Base-by-base conservation (phyloP, 352 stramenopile species). In the Phytophthora tubulina region DNA sequence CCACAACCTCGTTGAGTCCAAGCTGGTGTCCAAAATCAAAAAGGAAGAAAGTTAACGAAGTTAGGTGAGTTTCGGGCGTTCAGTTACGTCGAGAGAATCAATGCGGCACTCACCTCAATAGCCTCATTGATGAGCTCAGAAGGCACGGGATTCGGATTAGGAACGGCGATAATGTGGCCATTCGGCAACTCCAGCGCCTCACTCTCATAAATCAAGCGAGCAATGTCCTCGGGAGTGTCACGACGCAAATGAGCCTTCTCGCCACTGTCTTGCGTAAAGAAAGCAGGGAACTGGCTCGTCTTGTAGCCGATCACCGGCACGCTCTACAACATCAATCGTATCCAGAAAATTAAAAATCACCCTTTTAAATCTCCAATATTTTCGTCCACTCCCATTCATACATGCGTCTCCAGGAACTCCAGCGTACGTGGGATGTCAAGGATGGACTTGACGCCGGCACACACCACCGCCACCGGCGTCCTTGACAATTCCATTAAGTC, bases 401-500 rank as follows among this genome's bases (percentile, higher is more conserved):
- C 86, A 60, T 94, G 79, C 0, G 97, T 99, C 84, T 99, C 98
- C 15, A 99, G 81, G 53, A 96, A 97, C 86, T 99, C 97, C 3
- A 99, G 77, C 21, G 97, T 99, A 39, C 92, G 81, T 14, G 87
- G 85, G 53, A 99, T 98, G 80, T 99, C 98, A 17, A 99, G 79
- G 72, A 99, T 99, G 30, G 90, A 98, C 83, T 99, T 99, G 68
- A 99, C 94, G n/a, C 98, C 98, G 11, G 97, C 97, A 63, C 95
- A 99, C 27, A 99, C 89, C 32, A 99, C 98, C 8, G 97, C 85
- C 14, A 99, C 88, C 0, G 96, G 96, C 21, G 97, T 99, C n/a
- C 93, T 91, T 36, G 90, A 94, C 21, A 98, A 78, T 83, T 99
- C 97, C 63, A 95, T 94, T 41, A 99, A 85, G 83, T 99, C 98